Evolutionary conservation across 148 eudicot species (phyloP), one percentile per base, ranked within the genome.

Genomic region (Simmondsia chinensis): DNA sequence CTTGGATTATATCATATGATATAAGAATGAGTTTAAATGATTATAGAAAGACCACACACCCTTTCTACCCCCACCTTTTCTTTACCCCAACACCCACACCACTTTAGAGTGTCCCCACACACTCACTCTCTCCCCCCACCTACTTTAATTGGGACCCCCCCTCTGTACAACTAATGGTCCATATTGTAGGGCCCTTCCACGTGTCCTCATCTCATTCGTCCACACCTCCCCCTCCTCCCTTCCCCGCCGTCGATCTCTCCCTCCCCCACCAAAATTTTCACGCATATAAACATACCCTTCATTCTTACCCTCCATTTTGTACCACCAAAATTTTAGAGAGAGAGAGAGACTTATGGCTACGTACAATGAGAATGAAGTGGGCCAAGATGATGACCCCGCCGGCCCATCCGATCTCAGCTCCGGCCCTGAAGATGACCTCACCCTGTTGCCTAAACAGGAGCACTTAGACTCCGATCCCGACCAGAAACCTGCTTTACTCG

Each of bases 401-500:
- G 25, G 26, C 8, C 43, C 39, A 9, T 58, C 63, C 47, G 63
- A 58, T 23, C 41, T 58, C 48, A 58, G 63, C 55, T 47, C 24
- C 25, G 48, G 63, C 20, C 36, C 63, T 40, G 62, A 21, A 22
- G 62, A 20, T 20, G 49, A 45, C 19, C 17, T 20, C 39, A 24
- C 49, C 9, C 33, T 45, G n/a, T 33, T 35, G 9, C 63, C 41
- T 7, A 58, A 58, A 15, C 39, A 48, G 7, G 63, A 58, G 11
- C 63, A 38, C 5, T 4, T 57, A 11, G 39, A 48, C 24, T 37
- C 54, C 20, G 60, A 43, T n/a, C 42, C 42, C 3, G 20, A 14
- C 9, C 20, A 7, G 24, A 44, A 46, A n/a, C n/a, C n/a, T n/a
- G n/a, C n/a, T n/a, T n/a, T n/a, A n/a, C 9, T 27, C 44, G 0